These are phyloP conservation scores for Penicillium nordicum DNA, from an alignment of 2,329 filamentous ascomycete genomes.

Conservation along the genomic window DNA sequence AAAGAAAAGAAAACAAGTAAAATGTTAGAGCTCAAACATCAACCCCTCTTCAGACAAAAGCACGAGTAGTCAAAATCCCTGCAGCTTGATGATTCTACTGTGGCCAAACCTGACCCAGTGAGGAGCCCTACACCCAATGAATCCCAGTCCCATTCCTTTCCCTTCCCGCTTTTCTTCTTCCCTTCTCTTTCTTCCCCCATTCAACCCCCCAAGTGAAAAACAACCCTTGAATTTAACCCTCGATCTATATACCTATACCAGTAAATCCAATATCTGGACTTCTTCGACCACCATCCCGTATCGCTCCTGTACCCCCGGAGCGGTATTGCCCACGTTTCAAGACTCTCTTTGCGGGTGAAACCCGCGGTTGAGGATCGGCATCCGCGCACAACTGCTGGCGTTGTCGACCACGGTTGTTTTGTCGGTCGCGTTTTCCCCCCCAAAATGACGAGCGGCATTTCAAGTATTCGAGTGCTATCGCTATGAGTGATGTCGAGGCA, in stretches of 20 bases:
- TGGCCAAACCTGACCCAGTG: conserved; percentile 12
- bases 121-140: conserved; percentile 11
- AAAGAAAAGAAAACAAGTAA: background rate
- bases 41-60: background rate
- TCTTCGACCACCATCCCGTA: background rate
- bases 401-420: conserved; percentile 29
- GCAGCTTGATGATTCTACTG: conserved; percentile 12
- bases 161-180: conserved; percentile 16
- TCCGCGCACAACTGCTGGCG: conserved; percentile 35
- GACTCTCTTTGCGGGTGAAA: conserved; percentile 9
- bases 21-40: background rate
- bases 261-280: conserved; percentile 1
- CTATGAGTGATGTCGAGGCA: conserved; percentile 48
- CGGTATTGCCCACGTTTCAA: conserved; percentile 11
- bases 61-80: conserved; percentile 2
- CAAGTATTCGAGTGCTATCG: conserved; percentile 42
- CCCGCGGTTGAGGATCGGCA: conserved; percentile 32
- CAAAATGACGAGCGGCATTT: conserved; percentile 45
- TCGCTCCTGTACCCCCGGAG: conserved; percentile 6
- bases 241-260: background rate
- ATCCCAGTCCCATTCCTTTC: conserved; percentile 17
- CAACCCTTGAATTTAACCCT: background rate
- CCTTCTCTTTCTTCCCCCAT: conserved; percentile 17
- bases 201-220: background rate
- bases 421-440: conserved; percentile 36